phyloP scores from a whole-genome alignment of 805 yeast genomes.

The Grigorovia transvaalensis region DNA sequence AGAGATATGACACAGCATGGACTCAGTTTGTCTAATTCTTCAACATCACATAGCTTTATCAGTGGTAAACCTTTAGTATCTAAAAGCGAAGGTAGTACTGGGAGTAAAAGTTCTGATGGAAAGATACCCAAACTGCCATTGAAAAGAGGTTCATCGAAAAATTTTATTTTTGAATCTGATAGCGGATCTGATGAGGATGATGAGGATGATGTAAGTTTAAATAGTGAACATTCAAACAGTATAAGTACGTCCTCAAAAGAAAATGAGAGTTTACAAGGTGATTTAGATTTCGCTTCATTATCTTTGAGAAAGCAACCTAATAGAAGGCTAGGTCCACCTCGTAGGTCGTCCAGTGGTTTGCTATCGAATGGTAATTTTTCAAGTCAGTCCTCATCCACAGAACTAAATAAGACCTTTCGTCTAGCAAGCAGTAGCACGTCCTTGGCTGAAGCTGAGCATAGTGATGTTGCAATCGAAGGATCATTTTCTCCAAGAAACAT shows the following conservation, averaged over 20 bases:
- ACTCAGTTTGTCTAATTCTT: slow-evolving; percentile 6
- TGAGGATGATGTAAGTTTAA: slow-evolving; percentile 6
- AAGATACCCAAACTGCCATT: background rate
- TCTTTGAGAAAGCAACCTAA: background rate
- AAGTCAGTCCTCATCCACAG: background rate
- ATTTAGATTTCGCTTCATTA: slow-evolving; percentile 3
- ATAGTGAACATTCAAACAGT: background rate
- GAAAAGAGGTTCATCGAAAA: slow-evolving; percentile 13
- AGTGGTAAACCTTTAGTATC: slow-evolving; percentile 19
- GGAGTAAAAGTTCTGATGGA: slow-evolving; percentile 3
- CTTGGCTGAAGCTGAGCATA: slow-evolving; percentile 15
- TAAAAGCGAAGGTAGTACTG: slow-evolving; percentile 1
- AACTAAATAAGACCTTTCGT: slow-evolving; percentile 4
- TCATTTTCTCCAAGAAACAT: slow-evolving; percentile 25
- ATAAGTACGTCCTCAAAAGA: background rate
- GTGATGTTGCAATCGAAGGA: slow-evolving; percentile 41
- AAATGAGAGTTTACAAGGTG: background rate
- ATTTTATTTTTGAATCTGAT: slow-evolving; percentile 25
- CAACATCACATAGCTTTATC: slow-evolving; percentile 21
- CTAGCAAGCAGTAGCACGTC: slow-evolving; percentile 10
- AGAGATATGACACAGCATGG: slow-evolving; percentile 11
- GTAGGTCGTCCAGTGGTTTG: slow-evolving; percentile 3
- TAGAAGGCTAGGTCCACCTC: slow-evolving; percentile 3
- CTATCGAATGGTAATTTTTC: background rate
- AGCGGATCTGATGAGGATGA: slow-evolving; percentile 20